A percentile compares a stretch with the other conserved stretches of the same genome.
These are phyloP conservation scores for Colletotrichum cuscutae DNA, from an alignment of 2,329 filamentous ascomycete species.

Conservation along the genomic window DNA sequence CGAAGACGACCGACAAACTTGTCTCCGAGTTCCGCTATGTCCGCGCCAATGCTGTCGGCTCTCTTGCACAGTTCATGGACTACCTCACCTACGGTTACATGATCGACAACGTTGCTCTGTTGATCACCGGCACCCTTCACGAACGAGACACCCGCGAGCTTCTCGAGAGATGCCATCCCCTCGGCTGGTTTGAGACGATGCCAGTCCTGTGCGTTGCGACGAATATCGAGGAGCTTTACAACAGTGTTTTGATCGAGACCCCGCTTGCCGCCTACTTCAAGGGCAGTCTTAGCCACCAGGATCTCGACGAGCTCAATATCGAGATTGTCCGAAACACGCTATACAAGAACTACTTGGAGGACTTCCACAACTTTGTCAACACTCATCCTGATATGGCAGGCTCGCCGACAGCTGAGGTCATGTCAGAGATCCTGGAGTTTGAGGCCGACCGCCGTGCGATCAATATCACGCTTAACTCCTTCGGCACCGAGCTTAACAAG, in stretches of 20 bases:
- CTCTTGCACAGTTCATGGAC: slow-evolving; percentile 94
- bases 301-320: slow-evolving; percentile 98
- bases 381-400: slow-evolving; percentile 86
- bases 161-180: slow-evolving; percentile 92
- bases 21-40: slow-evolving; percentile 98
- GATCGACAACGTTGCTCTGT: slow-evolving; percentile 98
- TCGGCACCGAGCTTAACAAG: slow-evolving; percentile 96
- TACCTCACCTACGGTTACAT: slow-evolving; percentile 99
- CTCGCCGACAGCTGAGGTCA: slow-evolving; percentile 91
- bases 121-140: slow-evolving; percentile 97
- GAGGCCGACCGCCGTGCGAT: slow-evolving; percentile 96
- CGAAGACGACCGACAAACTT: slow-evolving; percentile 97
- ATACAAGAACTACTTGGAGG: slow-evolving; percentile 99
- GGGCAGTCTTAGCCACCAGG: slow-evolving; percentile 92
- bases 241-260: slow-evolving; percentile 96
- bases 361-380: slow-evolving; percentile 96
- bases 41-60: slow-evolving; percentile 91
- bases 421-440: slow-evolving; percentile 96
- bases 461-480: slow-evolving; percentile 99
- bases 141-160: slow-evolving; percentile 97
- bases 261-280: slow-evolving; percentile 98
- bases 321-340: slow-evolving; percentile 98
- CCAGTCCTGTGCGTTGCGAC: slow-evolving; percentile 97
- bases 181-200: slow-evolving; percentile 99
- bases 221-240: slow-evolving; percentile 99